A percentile compares a stretch with the other conserved stretches of the same genome.
These are phyloP conservation scores for Licmophora abbreviata DNA, from an alignment of 108 stramenopile species.

Conservation along the genomic window DNA sequence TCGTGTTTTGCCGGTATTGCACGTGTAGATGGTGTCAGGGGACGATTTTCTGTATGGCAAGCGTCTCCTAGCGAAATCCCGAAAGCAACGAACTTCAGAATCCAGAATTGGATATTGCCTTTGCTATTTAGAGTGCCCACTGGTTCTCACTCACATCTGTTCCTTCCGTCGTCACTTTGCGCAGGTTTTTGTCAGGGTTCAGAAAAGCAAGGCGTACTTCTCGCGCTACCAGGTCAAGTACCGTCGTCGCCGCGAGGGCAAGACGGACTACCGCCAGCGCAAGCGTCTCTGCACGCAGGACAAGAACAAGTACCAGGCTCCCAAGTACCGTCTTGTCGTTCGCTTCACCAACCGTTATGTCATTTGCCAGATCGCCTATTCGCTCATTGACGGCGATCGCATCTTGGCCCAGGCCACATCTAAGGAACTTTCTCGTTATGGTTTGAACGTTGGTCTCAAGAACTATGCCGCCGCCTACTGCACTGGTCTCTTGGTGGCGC, in stretches of 20 bases:
- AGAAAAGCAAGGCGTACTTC: slow-evolving; percentile 97
- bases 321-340: slow-evolving; percentile 98
- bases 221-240: slow-evolving; percentile 98
- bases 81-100: no score
- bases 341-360: slow-evolving; percentile 91
- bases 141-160: no score
- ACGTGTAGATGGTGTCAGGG: no score
- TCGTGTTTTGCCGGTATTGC: no score
- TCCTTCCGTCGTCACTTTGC: no score
- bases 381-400: slow-evolving; percentile 94
- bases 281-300: slow-evolving; percentile 93
- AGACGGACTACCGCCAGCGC: slow-evolving; percentile 99
- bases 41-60: no score
- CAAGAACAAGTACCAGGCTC: slow-evolving; percentile 99
- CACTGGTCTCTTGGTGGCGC: slow-evolving; percentile 94
- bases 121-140: no score
- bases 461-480: slow-evolving; percentile 99
- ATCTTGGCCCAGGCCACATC: slow-evolving; percentile 84
- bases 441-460: slow-evolving; percentile 93
- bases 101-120: no score
- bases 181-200: slow-evolving; percentile 90
- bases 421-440: slow-evolving; percentile 90
- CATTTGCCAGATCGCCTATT: slow-evolving; percentile 94
- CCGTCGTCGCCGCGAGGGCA: slow-evolving; percentile 98
- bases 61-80: no score